Evolutionary conservation across 164 flowering plant genomes (phyloP), one percentile per base, ranked within the genome.

Genomic region (Umbilicus rupestris): DNA sequence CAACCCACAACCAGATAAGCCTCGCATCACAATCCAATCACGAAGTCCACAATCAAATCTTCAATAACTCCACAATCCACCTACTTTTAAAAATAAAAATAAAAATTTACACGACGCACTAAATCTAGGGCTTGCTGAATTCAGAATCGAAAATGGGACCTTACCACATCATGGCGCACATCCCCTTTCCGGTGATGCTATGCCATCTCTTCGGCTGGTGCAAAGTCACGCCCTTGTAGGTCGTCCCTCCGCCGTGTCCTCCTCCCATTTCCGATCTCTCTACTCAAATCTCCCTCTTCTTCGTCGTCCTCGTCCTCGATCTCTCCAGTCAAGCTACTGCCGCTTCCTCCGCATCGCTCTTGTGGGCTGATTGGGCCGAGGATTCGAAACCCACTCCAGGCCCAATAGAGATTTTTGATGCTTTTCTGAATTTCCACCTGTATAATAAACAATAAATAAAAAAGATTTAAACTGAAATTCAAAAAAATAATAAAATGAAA

Each of bases 151-250:
- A 41, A 8, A 19, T 39, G 26, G n/a, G 46, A 41, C 15, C 2
- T 24, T 71, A 87, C 94, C 96, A 89, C 96, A 89, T 89, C 66
- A 92, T 63, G 44, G 96, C 96, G 68, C 92, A 87, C 78, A 92
- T 44, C 78, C 96, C 96, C 74, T 87, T 89, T 28, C 94, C 94
- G 69, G 90, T 85, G 78, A 89, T 37, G 0, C 72, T 33, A 71
- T 89, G 96, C 96, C 97, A 89, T 33, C 96, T 83, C 80, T 89
- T 89, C 1, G 97, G 96, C 12, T 77, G 83, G 66, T 87, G 93
- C 66, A 91, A 2, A 0, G 90, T 83, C 28, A 90, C 17, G 24
- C 96, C 96, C 68, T 86, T 87, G 89, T 73, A 87, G 0, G 85
- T 87, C 8, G 80, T 77, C 72, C 91, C 63, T 39, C 69, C 89